A percentile compares a stretch with the other conserved stretches of the same genome.
Conservation (phyloP, 441 rosid genomes). For the Erodium texanum region DNA sequence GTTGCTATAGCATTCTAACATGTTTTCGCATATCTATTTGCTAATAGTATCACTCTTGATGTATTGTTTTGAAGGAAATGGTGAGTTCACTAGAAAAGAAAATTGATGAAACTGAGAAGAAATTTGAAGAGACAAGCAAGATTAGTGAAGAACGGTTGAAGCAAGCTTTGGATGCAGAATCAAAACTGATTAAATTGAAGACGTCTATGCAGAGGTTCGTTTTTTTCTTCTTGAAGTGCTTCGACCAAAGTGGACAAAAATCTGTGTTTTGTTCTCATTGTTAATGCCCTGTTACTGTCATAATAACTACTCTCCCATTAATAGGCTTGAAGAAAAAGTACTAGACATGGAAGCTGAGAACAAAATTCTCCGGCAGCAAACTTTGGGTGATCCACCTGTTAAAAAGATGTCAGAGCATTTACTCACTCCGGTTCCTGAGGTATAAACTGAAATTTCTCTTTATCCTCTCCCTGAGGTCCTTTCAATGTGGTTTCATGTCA, state of each 20-base stretch:
- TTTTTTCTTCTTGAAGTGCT: not conserved
- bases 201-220: conserved; percentile 71
- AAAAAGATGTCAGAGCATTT: conserved; percentile 23
- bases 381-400: conserved; percentile 19
- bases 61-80: conserved; percentile 3
- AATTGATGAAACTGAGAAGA: not conserved
- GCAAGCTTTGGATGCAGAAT: conserved; percentile 72
- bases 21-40: not conserved
- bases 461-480: not conserved
- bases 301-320: conserved; percentile 15
- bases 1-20: not conserved
- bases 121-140: conserved; percentile 66
- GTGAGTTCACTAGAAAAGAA: conserved; percentile 2
- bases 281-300: conserved; percentile 16
- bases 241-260: not conserved
- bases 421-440: conserved; percentile 4
- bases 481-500: not conserved
- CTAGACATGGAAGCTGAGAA: conserved; percentile 69
- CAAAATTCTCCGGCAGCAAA: conserved; percentile 54
- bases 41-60: not conserved
- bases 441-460: not conserved
- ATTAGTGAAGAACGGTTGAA: conserved; percentile 73
- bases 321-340: conserved; percentile 74
- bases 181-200: conserved; percentile 73
- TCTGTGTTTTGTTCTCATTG: not conserved